phyloP scores from a whole-genome alignment of 2,329 filamentous ascomycete species.

The Elsinoe arachidis region DNA sequence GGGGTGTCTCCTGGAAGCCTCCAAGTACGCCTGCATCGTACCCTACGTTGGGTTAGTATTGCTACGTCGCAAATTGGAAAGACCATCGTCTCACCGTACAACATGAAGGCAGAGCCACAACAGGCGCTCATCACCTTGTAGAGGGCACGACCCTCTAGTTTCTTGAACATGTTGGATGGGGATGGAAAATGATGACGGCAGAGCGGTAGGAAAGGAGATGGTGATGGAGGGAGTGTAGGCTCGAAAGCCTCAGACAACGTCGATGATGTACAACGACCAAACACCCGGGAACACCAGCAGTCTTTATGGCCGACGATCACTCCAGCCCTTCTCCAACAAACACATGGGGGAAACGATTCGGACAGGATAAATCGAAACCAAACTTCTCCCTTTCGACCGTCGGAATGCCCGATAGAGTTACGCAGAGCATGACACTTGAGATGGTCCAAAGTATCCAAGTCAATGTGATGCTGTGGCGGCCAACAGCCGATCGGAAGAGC shows the following conservation, averaged over 20 bases:
- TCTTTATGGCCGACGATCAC: background rate
- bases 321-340: too few relatives aligned
- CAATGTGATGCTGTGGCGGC: background rate
- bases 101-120: conserved; percentile 24
- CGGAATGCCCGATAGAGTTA: conserved; percentile 2
- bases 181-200: background rate
- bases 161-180: background rate
- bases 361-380: background rate
- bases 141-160: conserved; percentile 21
- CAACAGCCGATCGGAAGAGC: background rate
- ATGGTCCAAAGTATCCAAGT: background rate
- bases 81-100: conserved; percentile 21
- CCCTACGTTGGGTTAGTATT: conserved; percentile 1
- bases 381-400: background rate
- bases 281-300: background rate
- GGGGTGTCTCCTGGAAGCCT: conserved; percentile 17
- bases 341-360: too few relatives aligned
- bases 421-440: background rate
- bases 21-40: conserved; percentile 19
- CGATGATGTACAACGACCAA: background rate
- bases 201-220: background rate
- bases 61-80: background rate
- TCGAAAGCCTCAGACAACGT: background rate
- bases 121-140: conserved; percentile 24
- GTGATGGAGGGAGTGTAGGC: background rate